Evolutionary conservation across 495 filamentous ascomycete genomes (phyloP).

Genomic region (Astrocystis sublimbata): DNA sequence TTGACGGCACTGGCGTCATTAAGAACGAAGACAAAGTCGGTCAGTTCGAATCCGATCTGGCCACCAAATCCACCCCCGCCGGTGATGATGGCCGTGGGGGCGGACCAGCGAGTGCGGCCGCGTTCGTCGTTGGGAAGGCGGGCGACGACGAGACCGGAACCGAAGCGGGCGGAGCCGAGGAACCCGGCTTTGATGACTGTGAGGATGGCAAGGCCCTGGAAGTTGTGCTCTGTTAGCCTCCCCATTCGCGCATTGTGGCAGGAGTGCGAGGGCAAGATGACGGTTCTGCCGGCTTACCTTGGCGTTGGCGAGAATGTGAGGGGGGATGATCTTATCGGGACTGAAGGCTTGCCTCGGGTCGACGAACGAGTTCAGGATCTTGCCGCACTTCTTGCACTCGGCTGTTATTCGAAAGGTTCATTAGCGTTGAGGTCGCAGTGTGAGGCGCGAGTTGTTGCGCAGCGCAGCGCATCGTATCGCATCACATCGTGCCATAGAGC

Average conservation of each 20-base stretch:
- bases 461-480: neutral
- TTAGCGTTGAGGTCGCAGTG: neutral
- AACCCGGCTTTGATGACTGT: slow-evolving; percentile 97
- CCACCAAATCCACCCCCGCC: slow-evolving; percentile 93
- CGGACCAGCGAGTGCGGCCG: no score
- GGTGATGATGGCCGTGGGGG: slow-evolving; percentile 87
- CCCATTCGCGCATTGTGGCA: neutral
- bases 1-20: slow-evolving; percentile 90
- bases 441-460: slow-evolving; percentile 12
- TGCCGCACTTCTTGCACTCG: slow-evolving; percentile 88
- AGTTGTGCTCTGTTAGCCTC: neutral
- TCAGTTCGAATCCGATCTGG: slow-evolving; percentile 96
- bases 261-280: neutral
- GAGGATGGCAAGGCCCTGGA: slow-evolving; percentile 86
- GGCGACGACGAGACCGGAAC: slow-evolving; percentile 90
- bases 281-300: slow-evolving; percentile 62
- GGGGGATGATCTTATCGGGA: slow-evolving; percentile 96
- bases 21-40: slow-evolving; percentile 98
- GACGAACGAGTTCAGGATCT: slow-evolving; percentile 92
- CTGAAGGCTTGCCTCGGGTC: slow-evolving; percentile 93
- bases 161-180: slow-evolving; percentile 87
- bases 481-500: neutral
- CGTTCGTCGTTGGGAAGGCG: slow-evolving; percentile 86
- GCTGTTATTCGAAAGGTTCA: slow-evolving; percentile 44
- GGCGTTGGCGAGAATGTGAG: slow-evolving; percentile 82